Conservation (phyloP, 164 flowering plant genomes). For the Stephania yunnanensis region DNA sequence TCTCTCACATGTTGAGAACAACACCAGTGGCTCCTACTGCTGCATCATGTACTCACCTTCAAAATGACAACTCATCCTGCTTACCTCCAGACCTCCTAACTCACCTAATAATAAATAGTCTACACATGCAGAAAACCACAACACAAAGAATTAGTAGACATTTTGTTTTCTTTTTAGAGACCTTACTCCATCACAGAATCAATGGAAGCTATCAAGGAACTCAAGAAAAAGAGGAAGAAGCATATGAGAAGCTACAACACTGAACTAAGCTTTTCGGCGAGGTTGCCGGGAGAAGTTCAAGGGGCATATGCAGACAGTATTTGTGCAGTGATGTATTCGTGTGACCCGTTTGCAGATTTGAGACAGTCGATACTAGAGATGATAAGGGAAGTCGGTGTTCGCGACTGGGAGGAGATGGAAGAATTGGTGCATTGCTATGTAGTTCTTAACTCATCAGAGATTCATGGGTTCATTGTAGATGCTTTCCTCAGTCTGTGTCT, state of each 20-base stretch:
- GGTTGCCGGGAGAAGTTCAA: slow-evolving; percentile 38
- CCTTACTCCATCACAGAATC: slow-evolving; percentile 5
- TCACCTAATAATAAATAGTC: background rate
- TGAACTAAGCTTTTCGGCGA: slow-evolving; percentile 47
- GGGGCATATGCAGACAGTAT: slow-evolving; percentile 38
- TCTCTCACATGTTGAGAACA: background rate
- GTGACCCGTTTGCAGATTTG: slow-evolving; percentile 36
- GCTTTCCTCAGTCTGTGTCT: slow-evolving; percentile 40
- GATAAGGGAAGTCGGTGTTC: slow-evolving; percentile 35
- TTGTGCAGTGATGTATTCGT: slow-evolving; percentile 43
- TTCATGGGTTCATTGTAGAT: slow-evolving; percentile 33
- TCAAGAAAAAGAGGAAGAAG: slow-evolving; percentile 16
- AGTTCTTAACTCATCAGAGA: slow-evolving; percentile 44
- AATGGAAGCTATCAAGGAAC: slow-evolving; percentile 16
- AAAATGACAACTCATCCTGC: slow-evolving; percentile 14
- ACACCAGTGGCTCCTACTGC: slow-evolving; percentile 6
- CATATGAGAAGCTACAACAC: slow-evolving; percentile 1
- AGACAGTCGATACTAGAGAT: slow-evolving; percentile 46
- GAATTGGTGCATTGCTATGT: slow-evolving; percentile 52
- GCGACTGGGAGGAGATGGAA: slow-evolving; percentile 51
- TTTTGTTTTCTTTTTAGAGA: background rate
- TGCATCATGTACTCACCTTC: slow-evolving; percentile 12
- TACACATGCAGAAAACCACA: background rate
- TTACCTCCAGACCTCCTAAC: slow-evolving; percentile 8
- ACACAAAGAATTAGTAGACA: background rate